Percentiles rank a stretch among this genome's conserved stretches.
These are phyloP conservation scores for Arctostaphylos glauca DNA, from an alignment of 148 eudicot genomes.

Conservation along the genomic window DNA sequence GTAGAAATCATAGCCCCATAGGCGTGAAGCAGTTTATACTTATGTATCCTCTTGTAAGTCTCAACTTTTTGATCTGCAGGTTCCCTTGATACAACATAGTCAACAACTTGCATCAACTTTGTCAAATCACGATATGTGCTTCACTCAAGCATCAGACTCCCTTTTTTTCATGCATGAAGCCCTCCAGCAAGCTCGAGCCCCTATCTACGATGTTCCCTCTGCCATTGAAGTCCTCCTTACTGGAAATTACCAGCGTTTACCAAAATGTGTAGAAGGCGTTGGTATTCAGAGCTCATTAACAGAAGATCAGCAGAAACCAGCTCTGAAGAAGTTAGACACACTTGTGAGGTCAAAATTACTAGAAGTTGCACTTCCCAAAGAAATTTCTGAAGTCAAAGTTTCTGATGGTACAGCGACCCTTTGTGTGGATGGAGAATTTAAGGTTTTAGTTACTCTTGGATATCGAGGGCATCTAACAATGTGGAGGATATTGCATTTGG, in stretches of 20 bases:
- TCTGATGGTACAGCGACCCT: constrained; percentile 85
- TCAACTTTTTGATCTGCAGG: constrained; percentile 46
- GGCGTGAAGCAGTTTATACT: not conserved
- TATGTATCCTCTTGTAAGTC: not conserved
- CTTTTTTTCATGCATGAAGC: constrained; percentile 96
- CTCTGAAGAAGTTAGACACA: constrained; percentile 74
- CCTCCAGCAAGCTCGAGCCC: constrained; percentile 98
- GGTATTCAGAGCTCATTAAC: constrained; percentile 76
- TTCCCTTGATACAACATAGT: constrained; percentile 89
- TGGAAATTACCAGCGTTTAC: constrained; percentile 88
- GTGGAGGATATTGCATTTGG: constrained; percentile 98
- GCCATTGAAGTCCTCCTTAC: constrained; percentile 90
- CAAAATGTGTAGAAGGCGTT: constrained; percentile 90
- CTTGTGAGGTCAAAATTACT: constrained; percentile 88
- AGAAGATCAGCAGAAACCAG: constrained; percentile 73
- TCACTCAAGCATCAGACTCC: constrained; percentile 95
- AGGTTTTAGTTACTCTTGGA: constrained; percentile 93
- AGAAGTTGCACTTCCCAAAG: constrained; percentile 75
- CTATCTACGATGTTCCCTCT: constrained; percentile 96
- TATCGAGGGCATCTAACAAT: constrained; percentile 89
- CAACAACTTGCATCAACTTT: constrained; percentile 89
- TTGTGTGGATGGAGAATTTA: constrained; percentile 91
- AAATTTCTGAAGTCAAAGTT: constrained; percentile 70
- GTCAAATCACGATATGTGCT: constrained; percentile 95
- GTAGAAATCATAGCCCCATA: not conserved